phyloP scores from a whole-genome alignment of 441 rosid species.

The Adansonia grandidieri region DNA sequence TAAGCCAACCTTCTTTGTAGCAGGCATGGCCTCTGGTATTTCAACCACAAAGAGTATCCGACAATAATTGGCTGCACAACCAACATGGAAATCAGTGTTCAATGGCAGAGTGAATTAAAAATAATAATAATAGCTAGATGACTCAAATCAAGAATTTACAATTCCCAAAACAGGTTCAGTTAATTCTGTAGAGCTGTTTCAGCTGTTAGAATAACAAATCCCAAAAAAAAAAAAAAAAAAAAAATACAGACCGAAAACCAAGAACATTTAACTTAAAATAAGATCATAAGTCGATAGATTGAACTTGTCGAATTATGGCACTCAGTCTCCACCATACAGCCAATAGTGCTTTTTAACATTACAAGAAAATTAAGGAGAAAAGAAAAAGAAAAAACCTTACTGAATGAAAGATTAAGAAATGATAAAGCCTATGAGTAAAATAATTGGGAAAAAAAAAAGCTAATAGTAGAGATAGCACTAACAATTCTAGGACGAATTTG shows the following conservation, averaged over 20 bases:
- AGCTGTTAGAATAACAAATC: not conserved
- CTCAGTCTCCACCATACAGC: not conserved
- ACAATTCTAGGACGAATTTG: not conserved
- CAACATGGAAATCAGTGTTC: not conserved
- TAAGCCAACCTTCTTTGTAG: slow-evolving; percentile 42
- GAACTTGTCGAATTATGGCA: not conserved
- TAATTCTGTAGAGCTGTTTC: not conserved
- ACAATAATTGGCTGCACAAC: slow-evolving; percentile 14
- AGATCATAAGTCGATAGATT: no score
- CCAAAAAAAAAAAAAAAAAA: not conserved
- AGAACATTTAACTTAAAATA: not conserved
- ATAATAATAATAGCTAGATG: not conserved
- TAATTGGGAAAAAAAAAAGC: not conserved
- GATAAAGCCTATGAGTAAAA: not conserved
- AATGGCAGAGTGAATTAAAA: not conserved
- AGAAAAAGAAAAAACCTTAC: not conserved
- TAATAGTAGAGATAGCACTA: not conserved
- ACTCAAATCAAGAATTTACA: not conserved
- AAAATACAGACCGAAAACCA: not conserved
- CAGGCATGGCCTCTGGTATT: slow-evolving; percentile 38
- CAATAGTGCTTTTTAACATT: not conserved
- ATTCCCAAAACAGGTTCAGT: not conserved
- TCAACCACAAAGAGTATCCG: slow-evolving; percentile 18
- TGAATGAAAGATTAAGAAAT: not conserved
- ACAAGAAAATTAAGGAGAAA: not conserved